Evolutionary conservation across 192 early-diverging fungal genomes (phyloP), one percentile per base, ranked within the genome.

Genomic region (Backusella tuberculispora): DNA sequence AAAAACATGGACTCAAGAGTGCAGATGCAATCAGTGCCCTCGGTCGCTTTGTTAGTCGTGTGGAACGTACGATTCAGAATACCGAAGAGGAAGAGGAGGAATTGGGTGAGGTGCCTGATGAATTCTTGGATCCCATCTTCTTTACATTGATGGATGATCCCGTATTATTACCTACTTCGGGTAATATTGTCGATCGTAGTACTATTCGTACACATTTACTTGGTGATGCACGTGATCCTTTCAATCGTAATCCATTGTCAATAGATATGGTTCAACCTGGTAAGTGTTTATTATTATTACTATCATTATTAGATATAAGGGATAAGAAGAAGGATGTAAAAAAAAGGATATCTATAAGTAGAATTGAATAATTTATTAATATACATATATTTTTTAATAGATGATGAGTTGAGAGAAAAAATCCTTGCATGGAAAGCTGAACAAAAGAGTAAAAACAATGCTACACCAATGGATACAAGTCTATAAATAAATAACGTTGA

Each of bases 141-240:
- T 93, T 83, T n/a, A 86, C 88, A 12, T 85, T 98, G 48, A 98
- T 99, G 91, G 90, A 93, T 50, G 94, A 99, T 75, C 98, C 98
- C 5, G 98, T 99, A 41, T 84, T 93, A 0, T 76, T 99, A 38
- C 98, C 98, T 9, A 92, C 91, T 0, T 95, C 94, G 3, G 87
- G 85, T 48, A 84, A 83, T 3, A 89, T 91, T 17, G 90, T 99
- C 74, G 98, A 99, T 76, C 82, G 93, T 41, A 90, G 94, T 19
- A 97, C 93, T 1, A 97, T 99, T 74, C 91, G 91, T 76, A 87
- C 92, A 12, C 94, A 97, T 80, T 79, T 98, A 71, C 83, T 99
- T 42, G 94, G 94, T 67, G 94, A 97, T 71, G 82, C 89, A 5
- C 88, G 89, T 15, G 98, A 99, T 85, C 98, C 98, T 37, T 98